phyloP scores from a whole-genome alignment of 2,329 filamentous ascomycete species.

The Hypoxylon sp. region DNA sequence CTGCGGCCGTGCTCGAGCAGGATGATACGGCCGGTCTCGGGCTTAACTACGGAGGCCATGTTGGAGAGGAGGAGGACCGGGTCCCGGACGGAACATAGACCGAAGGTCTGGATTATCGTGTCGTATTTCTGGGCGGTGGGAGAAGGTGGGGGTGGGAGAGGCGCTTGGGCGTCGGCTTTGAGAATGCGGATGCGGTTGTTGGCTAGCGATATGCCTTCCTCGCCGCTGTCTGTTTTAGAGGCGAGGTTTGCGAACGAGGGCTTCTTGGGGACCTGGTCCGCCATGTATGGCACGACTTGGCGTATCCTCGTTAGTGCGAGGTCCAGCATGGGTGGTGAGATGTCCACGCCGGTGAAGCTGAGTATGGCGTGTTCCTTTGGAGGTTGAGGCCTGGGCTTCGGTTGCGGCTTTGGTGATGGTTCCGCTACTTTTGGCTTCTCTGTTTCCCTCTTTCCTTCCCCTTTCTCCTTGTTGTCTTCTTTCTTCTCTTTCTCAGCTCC shows the following conservation, averaged over 20 bases:
- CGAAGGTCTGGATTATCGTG: constrained; percentile 75
- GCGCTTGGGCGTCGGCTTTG: constrained; percentile 62
- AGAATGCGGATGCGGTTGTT: constrained; percentile 63
- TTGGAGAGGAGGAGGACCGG: constrained; percentile 68
- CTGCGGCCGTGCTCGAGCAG: constrained; percentile 75
- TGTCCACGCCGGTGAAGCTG: constrained; percentile 74
- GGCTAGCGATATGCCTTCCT: constrained; percentile 55
- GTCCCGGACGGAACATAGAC: constrained; percentile 73
- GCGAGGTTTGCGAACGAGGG: constrained; percentile 50
- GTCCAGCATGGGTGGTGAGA: constrained; percentile 72
- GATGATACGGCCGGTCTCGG: constrained; percentile 71
- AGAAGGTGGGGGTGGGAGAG: constrained; percentile 59
- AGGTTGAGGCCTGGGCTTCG: constrained; percentile 14
- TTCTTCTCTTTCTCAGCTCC: constrained; percentile 19
- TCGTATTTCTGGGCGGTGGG: constrained; percentile 66
- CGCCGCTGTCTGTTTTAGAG: constrained; percentile 23
- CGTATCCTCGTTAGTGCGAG: constrained; percentile 69
- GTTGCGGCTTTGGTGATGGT: constrained; percentile 3
- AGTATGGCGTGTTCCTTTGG: constrained; percentile 56
- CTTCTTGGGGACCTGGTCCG: constrained; percentile 58
- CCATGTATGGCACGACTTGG: constrained; percentile 58
- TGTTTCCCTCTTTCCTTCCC: constrained; percentile 18
- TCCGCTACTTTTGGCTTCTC: constrained; percentile 4
- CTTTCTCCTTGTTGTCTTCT: constrained; percentile 38
- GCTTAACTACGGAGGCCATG: constrained; percentile 67